A percentile compares a stretch with the other conserved stretches of the same genome.
These are phyloP conservation scores for Leishmania tropica DNA, from an alignment of 208 protist species.

Conservation along the genomic window DNA sequence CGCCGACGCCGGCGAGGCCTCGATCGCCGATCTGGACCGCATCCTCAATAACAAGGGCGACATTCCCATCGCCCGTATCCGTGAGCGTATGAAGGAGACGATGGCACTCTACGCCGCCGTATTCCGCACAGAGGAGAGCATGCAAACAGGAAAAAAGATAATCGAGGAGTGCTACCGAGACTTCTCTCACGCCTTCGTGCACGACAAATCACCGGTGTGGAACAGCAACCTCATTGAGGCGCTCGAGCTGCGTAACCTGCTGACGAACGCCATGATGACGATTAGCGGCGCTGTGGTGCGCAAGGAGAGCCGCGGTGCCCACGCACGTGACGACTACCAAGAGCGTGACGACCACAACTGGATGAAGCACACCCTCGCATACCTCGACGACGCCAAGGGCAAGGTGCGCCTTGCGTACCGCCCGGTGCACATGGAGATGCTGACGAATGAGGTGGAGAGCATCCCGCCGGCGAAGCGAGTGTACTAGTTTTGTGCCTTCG, in stretches of 20 bases:
- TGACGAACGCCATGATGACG: constrained; percentile 96
- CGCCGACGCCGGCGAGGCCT: constrained; percentile 88
- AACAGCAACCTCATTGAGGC: constrained; percentile 99
- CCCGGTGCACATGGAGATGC: constrained; percentile 90
- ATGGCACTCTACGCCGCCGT: constrained; percentile 98
- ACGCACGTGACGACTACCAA: constrained; percentile 97
- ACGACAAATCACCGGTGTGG: constrained; percentile 95
- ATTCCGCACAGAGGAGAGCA: constrained; percentile 94
- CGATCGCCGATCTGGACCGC: constrained; percentile 96
- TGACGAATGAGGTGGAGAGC: constrained; percentile 91
- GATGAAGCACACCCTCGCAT: constrained; percentile 99
- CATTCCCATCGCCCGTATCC: constrained; percentile 92
- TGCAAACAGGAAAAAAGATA: constrained; percentile 91
- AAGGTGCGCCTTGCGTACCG: constrained; percentile 95
- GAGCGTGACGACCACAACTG: constrained; percentile 98
- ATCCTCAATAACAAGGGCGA: constrained; percentile 95
- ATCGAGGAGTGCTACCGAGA: constrained; percentile 95
- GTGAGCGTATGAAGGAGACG: constrained; percentile 96
- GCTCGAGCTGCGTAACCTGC: constrained; percentile 98
- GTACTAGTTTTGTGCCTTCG: constrained; percentile 64
- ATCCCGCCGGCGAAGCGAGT: constrained; percentile 91
- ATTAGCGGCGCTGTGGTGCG: constrained; percentile 94
- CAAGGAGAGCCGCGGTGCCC: constrained; percentile 97
- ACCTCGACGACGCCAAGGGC: constrained; percentile 90
- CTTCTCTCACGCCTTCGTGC: constrained; percentile 94